Percentiles rank a stretch among this genome's conserved stretches.
These are phyloP conservation scores for Cetraspora pellucida DNA, from an alignment of 192 early-diverging fungal genomes.

Conservation along the genomic window DNA sequence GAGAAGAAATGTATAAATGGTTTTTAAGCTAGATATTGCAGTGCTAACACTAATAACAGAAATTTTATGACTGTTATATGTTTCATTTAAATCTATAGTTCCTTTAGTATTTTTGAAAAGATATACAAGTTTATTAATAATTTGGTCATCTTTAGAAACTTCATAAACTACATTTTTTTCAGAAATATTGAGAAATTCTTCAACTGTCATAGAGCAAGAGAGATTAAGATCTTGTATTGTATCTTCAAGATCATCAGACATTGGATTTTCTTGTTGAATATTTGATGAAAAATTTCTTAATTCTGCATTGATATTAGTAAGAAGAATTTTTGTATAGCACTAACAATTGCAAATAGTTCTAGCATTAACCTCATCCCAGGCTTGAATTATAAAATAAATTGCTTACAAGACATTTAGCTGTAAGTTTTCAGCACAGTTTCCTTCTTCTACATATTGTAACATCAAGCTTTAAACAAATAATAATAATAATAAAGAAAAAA, in stretches of 20 bases:
- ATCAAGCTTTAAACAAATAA: background rate
- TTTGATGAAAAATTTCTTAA: background rate
- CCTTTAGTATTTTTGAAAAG: background rate
- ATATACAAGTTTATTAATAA: constrained; percentile 9
- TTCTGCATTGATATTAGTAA: background rate
- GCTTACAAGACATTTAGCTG: too few relatives aligned
- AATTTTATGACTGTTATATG: constrained; percentile 15
- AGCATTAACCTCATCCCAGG: constrained; percentile 13
- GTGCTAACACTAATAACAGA: background rate
- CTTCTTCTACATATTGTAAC: background rate
- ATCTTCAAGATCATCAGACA: background rate
- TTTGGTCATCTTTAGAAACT: constrained; percentile 31
- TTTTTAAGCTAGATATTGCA: constrained; percentile 17
- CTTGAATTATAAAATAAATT: constrained; percentile 7
- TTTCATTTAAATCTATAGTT: background rate
- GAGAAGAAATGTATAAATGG: constrained; percentile 13
- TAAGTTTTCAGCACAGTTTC: background rate
- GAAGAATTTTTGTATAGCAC: constrained; percentile 10
- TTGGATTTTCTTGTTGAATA: background rate
- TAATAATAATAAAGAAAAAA: too few relatives aligned
- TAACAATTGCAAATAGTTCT: constrained; percentile 13
- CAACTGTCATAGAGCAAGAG: background rate
- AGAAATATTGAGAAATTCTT: constrained; percentile 19
- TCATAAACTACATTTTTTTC: too few relatives aligned
- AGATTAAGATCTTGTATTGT: background rate